Percentiles rank a stretch among this genome's conserved stretches.
These are phyloP conservation scores for Paecilomyces sp. DNA, from an alignment of 2,329 filamentous ascomycete genomes.

Conservation along the genomic window DNA sequence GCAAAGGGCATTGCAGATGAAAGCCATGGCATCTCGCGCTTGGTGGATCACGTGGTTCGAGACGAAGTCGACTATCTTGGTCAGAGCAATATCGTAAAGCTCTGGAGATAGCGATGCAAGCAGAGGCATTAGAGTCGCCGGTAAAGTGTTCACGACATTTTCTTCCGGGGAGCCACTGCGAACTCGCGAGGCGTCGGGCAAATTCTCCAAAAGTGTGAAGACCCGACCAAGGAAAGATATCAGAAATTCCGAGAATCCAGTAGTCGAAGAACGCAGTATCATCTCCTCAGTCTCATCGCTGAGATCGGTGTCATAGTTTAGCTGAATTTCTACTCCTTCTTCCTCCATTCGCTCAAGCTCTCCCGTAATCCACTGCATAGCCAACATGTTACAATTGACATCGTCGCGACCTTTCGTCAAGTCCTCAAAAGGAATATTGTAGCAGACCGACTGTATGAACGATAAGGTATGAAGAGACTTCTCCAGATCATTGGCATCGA, in stretches of 20 bases:
- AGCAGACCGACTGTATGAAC: slow-evolving; percentile 92
- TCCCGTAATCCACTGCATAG: slow-evolving; percentile 86
- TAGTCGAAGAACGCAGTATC: slow-evolving; percentile 88
- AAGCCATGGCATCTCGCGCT: slow-evolving; percentile 94
- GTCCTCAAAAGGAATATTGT: slow-evolving; percentile 88
- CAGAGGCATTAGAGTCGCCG: slow-evolving; percentile 81
- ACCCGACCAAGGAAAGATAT: slow-evolving; percentile 86
- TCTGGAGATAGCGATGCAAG: slow-evolving; percentile 88
- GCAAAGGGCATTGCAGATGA: slow-evolving; percentile 93
- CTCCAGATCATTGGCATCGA: slow-evolving; percentile 94
- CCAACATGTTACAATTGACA: slow-evolving; percentile 66
- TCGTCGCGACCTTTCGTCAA: slow-evolving; percentile 62
- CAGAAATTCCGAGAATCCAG: slow-evolving; percentile 87
- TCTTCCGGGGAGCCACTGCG: slow-evolving; percentile 91
- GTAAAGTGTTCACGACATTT: slow-evolving; percentile 91
- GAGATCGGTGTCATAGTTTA: slow-evolving; percentile 78
- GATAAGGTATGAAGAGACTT: slow-evolving; percentile 93
- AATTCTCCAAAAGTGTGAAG: slow-evolving; percentile 89
- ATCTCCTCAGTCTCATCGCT: slow-evolving; percentile 78
- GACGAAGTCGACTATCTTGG: slow-evolving; percentile 88
- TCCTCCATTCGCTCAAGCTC: slow-evolving; percentile 92
- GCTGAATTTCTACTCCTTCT: slow-evolving; percentile 74
- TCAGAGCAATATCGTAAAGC: slow-evolving; percentile 82
- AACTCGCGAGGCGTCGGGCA: slow-evolving; percentile 82
- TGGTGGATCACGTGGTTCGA: slow-evolving; percentile 94